These are phyloP conservation scores for Radiomyces spectabilis DNA, from an alignment of 192 early-diverging fungal genomes.

Conservation along the genomic window DNA sequence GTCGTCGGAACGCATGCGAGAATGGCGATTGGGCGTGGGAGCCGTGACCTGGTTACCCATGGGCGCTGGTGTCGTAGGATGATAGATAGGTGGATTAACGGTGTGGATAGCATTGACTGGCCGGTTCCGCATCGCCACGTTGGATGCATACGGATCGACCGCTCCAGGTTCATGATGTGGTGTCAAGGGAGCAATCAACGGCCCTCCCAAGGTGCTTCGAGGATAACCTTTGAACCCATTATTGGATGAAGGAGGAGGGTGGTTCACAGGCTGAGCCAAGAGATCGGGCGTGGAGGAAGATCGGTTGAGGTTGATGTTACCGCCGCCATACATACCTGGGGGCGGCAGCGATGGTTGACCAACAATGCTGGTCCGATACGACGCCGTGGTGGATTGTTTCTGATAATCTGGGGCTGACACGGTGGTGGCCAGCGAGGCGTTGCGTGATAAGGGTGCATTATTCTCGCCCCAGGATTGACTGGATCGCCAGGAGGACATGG, in stretches of 20 bases:
- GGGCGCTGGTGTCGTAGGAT: too few relatives aligned
- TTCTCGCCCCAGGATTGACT: constrained; percentile 1
- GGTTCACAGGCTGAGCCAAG: not conserved
- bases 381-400: too few relatives aligned
- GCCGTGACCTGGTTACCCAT: too few relatives aligned
- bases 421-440: not conserved
- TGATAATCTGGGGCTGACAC: not conserved
- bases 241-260: not conserved
- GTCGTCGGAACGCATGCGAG: not conserved
- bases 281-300: constrained; percentile 22
- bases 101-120: too few relatives aligned
- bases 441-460: not conserved
- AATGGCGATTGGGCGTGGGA: not conserved
- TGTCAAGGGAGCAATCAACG: constrained; percentile 2
- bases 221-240: too few relatives aligned
- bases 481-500: constrained; percentile 8
- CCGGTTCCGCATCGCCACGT: too few relatives aligned
- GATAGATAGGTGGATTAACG: too few relatives aligned
- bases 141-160: too few relatives aligned
- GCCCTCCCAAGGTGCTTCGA: not conserved
- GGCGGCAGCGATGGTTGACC: too few relatives aligned
- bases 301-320: constrained; percentile 12
- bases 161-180: too few relatives aligned
- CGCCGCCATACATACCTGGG: too few relatives aligned
- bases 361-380: too few relatives aligned